A percentile compares a stretch with the other conserved stretches of the same genome.
phyloP scores from a whole-genome alignment of 75 land plant species.

The Cryptomeria japonica region DNA sequence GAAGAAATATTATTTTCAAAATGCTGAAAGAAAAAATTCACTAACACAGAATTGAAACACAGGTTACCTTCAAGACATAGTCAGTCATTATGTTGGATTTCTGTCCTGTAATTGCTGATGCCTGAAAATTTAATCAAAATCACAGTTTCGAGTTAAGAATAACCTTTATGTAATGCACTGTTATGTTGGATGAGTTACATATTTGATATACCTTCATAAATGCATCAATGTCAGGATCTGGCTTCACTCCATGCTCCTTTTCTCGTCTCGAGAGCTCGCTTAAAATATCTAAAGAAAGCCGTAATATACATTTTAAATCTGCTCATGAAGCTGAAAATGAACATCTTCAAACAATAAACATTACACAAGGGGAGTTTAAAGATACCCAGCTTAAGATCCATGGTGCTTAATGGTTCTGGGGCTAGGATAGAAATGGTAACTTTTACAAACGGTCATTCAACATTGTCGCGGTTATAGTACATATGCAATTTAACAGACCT shows the following conservation, averaged over 20 bases:
- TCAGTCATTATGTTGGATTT: slow-evolving; percentile 52
- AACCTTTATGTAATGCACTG: not conserved
- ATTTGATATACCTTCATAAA: slow-evolving; percentile 60
- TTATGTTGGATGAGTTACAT: not conserved
- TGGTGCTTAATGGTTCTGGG: too few species aligned
- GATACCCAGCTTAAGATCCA: too few species aligned
- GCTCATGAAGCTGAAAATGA: not conserved
- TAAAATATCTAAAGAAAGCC: slow-evolving; percentile 37
- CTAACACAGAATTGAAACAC: too few species aligned
- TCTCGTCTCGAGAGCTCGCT: slow-evolving; percentile 65
- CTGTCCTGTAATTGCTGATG: slow-evolving; percentile 53
- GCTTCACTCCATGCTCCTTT: slow-evolving; percentile 61
- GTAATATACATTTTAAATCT: not conserved
- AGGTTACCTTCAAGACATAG: slow-evolving; percentile 58
- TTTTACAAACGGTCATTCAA: too few species aligned
- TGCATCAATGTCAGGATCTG: slow-evolving; percentile 88
- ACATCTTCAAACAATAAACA: too few species aligned
- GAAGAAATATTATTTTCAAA: too few species aligned
- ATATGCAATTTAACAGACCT: too few species aligned
- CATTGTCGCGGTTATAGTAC: too few species aligned
- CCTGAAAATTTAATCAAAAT: slow-evolving; percentile 30
- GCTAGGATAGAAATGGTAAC: too few species aligned
- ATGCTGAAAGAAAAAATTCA: too few species aligned
- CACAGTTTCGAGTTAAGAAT: not conserved
- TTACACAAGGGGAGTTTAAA: not conserved